phyloP scores from a whole-genome alignment of 2,329 filamentous ascomycete species.

The Cercospora nicotianae region DNA sequence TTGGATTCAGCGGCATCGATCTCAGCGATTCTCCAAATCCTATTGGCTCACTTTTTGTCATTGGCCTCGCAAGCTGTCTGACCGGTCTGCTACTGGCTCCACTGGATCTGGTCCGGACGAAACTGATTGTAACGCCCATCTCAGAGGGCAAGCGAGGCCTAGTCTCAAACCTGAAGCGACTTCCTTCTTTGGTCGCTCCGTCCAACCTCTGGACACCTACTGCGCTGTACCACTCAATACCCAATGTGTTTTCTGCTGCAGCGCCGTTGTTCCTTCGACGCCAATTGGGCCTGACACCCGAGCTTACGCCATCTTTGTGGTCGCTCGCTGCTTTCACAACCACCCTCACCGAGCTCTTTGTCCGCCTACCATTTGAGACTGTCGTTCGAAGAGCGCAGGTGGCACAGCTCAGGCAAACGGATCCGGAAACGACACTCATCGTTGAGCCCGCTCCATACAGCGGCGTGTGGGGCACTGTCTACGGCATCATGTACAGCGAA shows the following conservation, averaged over 20 bases:
- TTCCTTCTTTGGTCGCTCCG: slow-evolving; percentile 70
- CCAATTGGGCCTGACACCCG: slow-evolving; percentile 79
- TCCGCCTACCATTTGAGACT: slow-evolving; percentile 89
- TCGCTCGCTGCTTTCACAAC: slow-evolving; percentile 78
- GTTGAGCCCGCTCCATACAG: slow-evolving; percentile 77
- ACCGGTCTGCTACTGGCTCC: slow-evolving; percentile 82
- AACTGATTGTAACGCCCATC: slow-evolving; percentile 75
- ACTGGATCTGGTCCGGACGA: slow-evolving; percentile 84
- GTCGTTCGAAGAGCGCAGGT: slow-evolving; percentile 87
- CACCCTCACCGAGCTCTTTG: slow-evolving; percentile 74
- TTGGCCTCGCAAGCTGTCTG: slow-evolving; percentile 62
- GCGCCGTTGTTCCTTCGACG: slow-evolving; percentile 82
- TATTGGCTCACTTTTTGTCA: slow-evolving; percentile 74
- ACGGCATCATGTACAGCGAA: slow-evolving; percentile 80
- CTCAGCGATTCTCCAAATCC: slow-evolving; percentile 80
- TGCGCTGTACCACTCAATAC: slow-evolving; percentile 84
- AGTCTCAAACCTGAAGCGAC: slow-evolving; percentile 70
- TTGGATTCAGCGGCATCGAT: slow-evolving; percentile 62
- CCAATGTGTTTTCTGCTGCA: slow-evolving; percentile 77
- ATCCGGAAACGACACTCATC: slow-evolving; percentile 63
- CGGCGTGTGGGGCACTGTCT: slow-evolving; percentile 90
- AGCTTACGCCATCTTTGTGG: slow-evolving; percentile 78
- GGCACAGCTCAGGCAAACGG: slow-evolving; percentile 30
- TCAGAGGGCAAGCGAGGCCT: slow-evolving; percentile 73
- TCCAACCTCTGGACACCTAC: slow-evolving; percentile 70